These are phyloP conservation scores for Phytophthora citricola DNA, from an alignment of 352 stramenopile genomes.

Conservation along the genomic window DNA sequence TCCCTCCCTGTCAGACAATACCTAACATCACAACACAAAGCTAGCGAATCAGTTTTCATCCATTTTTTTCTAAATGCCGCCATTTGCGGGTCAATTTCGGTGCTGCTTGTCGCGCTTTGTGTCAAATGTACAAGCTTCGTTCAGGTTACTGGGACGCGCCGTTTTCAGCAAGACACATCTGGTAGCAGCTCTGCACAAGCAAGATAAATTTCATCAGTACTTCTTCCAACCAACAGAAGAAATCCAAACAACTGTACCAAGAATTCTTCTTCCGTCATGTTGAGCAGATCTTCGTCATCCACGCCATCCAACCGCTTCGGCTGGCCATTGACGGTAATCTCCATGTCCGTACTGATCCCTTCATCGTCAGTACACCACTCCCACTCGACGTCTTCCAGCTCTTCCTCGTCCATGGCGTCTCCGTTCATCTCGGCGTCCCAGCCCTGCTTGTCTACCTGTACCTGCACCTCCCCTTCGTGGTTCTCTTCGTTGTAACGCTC, in stretches of 20 bases:
- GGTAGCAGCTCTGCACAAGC: slow-evolving; percentile 70
- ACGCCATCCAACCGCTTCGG: slow-evolving; percentile 69
- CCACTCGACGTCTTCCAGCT: slow-evolving; percentile 86
- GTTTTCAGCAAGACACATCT: slow-evolving; percentile 51
- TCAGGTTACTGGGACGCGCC: slow-evolving; percentile 24
- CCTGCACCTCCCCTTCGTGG: slow-evolving; percentile 76
- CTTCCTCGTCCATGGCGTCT: slow-evolving; percentile 73
- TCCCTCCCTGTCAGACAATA: neutral
- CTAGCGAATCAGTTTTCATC: slow-evolving; percentile 25
- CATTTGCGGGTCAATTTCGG: slow-evolving; percentile 1
- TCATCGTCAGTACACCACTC: slow-evolving; percentile 80
- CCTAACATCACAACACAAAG: slow-evolving; percentile 1
- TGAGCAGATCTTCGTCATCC: slow-evolving; percentile 81
- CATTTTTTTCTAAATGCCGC: slow-evolving; percentile 24
- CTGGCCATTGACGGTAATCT: slow-evolving; percentile 75
- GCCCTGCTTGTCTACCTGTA: slow-evolving; percentile 82
- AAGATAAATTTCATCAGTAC: slow-evolving; percentile 1
- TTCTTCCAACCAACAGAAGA: too few species aligned
- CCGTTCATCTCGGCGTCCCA: slow-evolving; percentile 88
- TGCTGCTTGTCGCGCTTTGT: slow-evolving; percentile 7
- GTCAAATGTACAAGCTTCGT: slow-evolving; percentile 33
- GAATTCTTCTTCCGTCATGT: slow-evolving; percentile 89
- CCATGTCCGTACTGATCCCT: slow-evolving; percentile 47
- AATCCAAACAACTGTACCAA: slow-evolving; percentile 49
- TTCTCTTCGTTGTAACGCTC: slow-evolving; percentile 90